Conservation (phyloP, 768 basidiomycete species). For the Leucogyrophana mollusca region DNA sequence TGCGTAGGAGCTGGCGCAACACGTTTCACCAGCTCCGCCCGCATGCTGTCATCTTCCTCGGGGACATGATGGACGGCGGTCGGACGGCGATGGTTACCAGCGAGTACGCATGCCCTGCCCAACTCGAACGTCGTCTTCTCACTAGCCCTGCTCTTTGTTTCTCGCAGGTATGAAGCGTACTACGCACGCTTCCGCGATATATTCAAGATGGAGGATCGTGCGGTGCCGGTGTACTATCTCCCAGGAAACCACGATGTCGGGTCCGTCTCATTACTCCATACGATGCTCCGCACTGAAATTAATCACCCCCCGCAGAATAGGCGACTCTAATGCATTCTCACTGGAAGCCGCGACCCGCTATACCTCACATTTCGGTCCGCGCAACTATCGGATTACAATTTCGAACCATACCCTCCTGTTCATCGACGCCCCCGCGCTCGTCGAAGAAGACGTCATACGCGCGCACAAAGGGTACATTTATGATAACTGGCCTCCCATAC, state of each 20-base stretch:
- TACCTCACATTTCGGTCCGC: constrained; percentile 69
- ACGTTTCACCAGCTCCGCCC: constrained; percentile 53
- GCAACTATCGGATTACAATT: constrained; percentile 61
- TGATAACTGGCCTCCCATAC: constrained; percentile 46
- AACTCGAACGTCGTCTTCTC: background rate
- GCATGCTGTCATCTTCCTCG: constrained; percentile 77
- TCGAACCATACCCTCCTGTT: constrained; percentile 74
- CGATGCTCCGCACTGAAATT: background rate
- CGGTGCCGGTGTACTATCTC: constrained; percentile 63
- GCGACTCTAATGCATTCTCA: constrained; percentile 31
- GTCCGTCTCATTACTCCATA: constrained; percentile 37
- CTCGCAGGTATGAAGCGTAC: constrained; percentile 70
- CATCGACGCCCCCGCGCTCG: constrained; percentile 69
- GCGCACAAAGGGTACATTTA: constrained; percentile 37
- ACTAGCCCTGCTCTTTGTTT: constrained; percentile 7
- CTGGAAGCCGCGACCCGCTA: constrained; percentile 56
- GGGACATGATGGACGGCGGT: constrained; percentile 92
- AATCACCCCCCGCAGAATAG: constrained; percentile 22
- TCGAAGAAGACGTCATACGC: constrained; percentile 69
- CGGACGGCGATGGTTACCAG: constrained; percentile 57
- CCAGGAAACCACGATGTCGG: constrained; percentile 94
- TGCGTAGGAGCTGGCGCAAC: constrained; percentile 82
- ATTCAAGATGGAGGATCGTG: constrained; percentile 47
- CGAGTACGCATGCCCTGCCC: constrained; percentile 57
- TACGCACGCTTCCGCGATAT: constrained; percentile 66